Evolutionary conservation across 805 yeast species (phyloP), one percentile per base, ranked within the genome.

Genomic region (Blastobotrys chiropterorum): DNA sequence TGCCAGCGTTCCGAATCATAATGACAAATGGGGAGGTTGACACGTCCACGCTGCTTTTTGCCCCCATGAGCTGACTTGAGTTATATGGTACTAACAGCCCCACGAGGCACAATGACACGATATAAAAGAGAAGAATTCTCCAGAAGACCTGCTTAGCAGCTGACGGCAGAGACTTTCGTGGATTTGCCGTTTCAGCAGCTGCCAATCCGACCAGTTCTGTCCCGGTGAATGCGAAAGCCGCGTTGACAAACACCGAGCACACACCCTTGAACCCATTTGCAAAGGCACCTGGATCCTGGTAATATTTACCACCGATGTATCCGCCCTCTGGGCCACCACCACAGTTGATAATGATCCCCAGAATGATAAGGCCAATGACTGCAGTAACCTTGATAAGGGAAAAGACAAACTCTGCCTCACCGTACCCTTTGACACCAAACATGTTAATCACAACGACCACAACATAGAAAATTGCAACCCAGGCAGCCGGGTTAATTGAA

Each of bases 111-210:
- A 69, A 77, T 55, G 82, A 73, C 8, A 76, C 70, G 65, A 87
- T 73, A 70, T 87, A 87, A 64, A 86, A 86, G 58, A 85, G 66
- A 14, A 82, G 70, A 52, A 86, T 82, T 69, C 94, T 77, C 90
- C 92, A 86, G 70, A 87, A 85, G 2, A 85, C 88, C 70, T 86
- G 90, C 67, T 85, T 86, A 53, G 84, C 80, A 43, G 92, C 90
- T 48, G 76, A 75, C 38, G 92, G 94, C 51, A 85, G 75, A 1
- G 85, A 69, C 51, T 72, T 73, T 59, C 84, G 72, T 45, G 94
- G 92, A 65, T 85, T 79, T 38, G 68, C 76, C 20, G 88, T 75
- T 67, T 86, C 95, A 6, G 90, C 90, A 31, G 90, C 86, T 8
- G 90, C 85, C 41, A 86, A 73, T 48, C 89, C 87, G 40, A 79